phyloP scores from a whole-genome alignment of 1,139 yeast species.

The Pneumocystis murina region DNA sequence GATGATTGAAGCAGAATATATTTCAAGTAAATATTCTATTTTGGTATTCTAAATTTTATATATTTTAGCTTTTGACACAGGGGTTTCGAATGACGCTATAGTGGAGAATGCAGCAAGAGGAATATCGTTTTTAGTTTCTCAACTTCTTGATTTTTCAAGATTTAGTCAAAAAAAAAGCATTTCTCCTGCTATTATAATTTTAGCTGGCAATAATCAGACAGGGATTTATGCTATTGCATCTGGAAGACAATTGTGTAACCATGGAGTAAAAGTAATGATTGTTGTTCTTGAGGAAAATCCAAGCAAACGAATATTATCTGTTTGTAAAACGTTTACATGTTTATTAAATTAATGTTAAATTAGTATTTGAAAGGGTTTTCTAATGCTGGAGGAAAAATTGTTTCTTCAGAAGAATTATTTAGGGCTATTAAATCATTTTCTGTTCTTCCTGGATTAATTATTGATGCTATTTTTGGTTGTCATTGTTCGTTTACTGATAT shows the following conservation, averaged over 20 bases:
- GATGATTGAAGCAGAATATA: background rate
- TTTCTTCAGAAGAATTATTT: background rate
- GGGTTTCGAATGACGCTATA: background rate
- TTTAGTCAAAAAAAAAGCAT: background rate
- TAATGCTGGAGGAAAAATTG: slow-evolving; percentile 1
- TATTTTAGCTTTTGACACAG: background rate
- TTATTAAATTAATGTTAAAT: background rate
- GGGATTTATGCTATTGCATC: slow-evolving; percentile 1
- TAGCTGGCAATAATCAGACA: slow-evolving; percentile 2
- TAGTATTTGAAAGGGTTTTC: background rate
- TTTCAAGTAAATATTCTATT: background rate
- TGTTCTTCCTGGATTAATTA: slow-evolving; percentile 62
- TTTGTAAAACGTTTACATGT: background rate
- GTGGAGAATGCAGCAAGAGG: background rate
- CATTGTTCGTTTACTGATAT: slow-evolving; percentile 38
- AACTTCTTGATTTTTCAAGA: background rate
- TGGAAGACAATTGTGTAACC: slow-evolving; percentile 3
- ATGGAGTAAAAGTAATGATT: slow-evolving; percentile 2
- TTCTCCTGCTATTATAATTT: background rate
- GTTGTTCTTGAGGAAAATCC: slow-evolving; percentile 1
- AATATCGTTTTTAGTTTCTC: background rate
- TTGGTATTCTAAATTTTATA: background rate
- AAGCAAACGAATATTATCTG: background rate
- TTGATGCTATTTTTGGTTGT: slow-evolving; percentile 75
- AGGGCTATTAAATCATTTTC: slow-evolving; percentile 41